Conservation (phyloP, 1,284 basidiomycete genomes). For the Papiliotrema nemorosa region DNA sequence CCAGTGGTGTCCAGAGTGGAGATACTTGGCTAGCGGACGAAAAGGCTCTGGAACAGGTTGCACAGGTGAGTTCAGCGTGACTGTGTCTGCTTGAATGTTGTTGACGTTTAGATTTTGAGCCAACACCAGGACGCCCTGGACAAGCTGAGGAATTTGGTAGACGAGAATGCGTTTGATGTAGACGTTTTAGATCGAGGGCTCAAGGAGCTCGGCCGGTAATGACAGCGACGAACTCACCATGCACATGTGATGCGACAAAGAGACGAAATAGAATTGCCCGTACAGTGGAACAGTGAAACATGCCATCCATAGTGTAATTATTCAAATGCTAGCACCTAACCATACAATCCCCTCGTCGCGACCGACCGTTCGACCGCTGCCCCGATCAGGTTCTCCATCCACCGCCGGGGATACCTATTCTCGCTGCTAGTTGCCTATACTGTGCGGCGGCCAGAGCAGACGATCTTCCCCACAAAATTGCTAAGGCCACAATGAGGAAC, state of each 20-base stretch:
- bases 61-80: slow-evolving; percentile 60
- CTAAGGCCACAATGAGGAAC: slow-evolving; percentile 64
- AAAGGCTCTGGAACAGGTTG: slow-evolving; percentile 70
- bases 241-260: too few relatives aligned
- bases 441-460: slow-evolving; percentile 66
- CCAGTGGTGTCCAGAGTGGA: slow-evolving; percentile 40
- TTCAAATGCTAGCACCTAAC: too few relatives aligned
- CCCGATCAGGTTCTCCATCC: slow-evolving; percentile 27
- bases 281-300: too few relatives aligned
- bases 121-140: slow-evolving; percentile 77
- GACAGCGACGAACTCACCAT: background rate
- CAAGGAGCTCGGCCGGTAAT: slow-evolving; percentile 7
- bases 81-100: too few relatives aligned
- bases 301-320: too few relatives aligned
- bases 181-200: slow-evolving; percentile 56
- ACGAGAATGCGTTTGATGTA: slow-evolving; percentile 65
- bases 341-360: too few relatives aligned
- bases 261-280: too few relatives aligned
- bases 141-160: slow-evolving; percentile 71
- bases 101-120: slow-evolving; percentile 59
- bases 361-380: too few relatives aligned
- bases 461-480: slow-evolving; percentile 64
- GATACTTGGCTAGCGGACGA: slow-evolving; percentile 78
- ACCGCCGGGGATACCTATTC: slow-evolving; percentile 57
- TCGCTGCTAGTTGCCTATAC: slow-evolving; percentile 73